A percentile compares a stretch with the other conserved stretches of the same genome.
These are phyloP conservation scores for Striga asiatica DNA, from an alignment of 257 asterid genomes.

Conservation along the genomic window DNA sequence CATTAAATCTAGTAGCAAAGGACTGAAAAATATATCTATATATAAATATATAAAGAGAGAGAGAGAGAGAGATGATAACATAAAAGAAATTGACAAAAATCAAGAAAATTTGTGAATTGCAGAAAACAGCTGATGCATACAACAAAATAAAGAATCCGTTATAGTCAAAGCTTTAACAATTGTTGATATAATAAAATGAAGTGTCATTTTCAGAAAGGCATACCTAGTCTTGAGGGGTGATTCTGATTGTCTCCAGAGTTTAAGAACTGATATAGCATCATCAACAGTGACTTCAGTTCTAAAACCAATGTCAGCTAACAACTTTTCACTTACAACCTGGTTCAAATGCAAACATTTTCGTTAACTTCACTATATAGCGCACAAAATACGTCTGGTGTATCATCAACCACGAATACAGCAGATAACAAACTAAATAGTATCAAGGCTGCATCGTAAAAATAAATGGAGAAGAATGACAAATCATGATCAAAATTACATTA, in stretches of 20 bases:
- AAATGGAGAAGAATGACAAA: not conserved
- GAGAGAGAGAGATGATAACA: no score
- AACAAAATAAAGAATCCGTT: not conserved
- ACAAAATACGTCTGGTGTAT: slow-evolving; percentile 9
- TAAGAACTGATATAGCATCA: slow-evolving; percentile 50
- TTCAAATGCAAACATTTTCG: slow-evolving; percentile 17
- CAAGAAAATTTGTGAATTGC: no score
- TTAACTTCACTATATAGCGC: slow-evolving; percentile 15
- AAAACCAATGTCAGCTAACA: slow-evolving; percentile 49
- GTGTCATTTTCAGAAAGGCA: not conserved
- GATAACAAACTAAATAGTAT: not conserved
- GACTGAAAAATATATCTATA: no score
- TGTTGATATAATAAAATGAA: not conserved
- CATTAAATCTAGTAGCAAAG: not conserved
- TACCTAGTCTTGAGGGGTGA: slow-evolving; percentile 62
- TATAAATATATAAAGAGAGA: no score
- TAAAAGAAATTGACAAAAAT: not conserved
- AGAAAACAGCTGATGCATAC: not conserved
- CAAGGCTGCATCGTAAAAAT: not conserved
- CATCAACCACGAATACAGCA: not conserved
- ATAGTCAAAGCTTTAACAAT: not conserved
- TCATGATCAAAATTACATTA: no score
- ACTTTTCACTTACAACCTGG: slow-evolving; percentile 64
- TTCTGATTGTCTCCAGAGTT: slow-evolving; percentile 45
- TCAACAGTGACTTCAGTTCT: slow-evolving; percentile 48